A percentile compares a stretch with the other conserved stretches of the same genome.
Evolutionary conservation across 73 alveolate species (phyloP).

Genomic region (Tetrahymena malaccensis): DNA sequence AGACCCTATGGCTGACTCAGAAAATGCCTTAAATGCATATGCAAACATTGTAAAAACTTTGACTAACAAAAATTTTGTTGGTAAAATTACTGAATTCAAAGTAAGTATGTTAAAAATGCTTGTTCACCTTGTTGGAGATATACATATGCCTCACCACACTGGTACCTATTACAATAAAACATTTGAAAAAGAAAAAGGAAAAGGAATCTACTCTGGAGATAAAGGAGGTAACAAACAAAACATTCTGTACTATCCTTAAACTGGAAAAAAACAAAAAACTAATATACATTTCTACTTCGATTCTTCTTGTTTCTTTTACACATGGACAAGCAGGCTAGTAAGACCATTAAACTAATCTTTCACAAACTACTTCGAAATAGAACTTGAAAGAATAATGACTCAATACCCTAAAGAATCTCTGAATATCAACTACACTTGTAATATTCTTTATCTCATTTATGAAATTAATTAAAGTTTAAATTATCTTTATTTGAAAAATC

Average conservation of each 20-base stretch:
- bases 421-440: background rate
- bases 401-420: background rate
- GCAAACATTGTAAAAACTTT: background rate
- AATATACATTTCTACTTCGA: background rate
- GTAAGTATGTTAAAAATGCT: slow-evolving; percentile 50
- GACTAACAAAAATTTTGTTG: background rate
- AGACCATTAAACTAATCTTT: background rate
- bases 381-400: background rate
- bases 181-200: slow-evolving; percentile 27
- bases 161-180: slow-evolving; percentile 28
- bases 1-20: background rate
- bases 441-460: background rate
- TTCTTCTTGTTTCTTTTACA: background rate
- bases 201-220: slow-evolving; percentile 28
- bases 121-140: slow-evolving; percentile 69
- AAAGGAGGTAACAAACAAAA: slow-evolving; percentile 56
- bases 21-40: background rate
- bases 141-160: slow-evolving; percentile 73
- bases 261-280: background rate
- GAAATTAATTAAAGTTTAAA: no score
- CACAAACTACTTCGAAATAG: background rate
- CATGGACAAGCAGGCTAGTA: background rate
- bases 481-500: no score
- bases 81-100: slow-evolving; percentile 2
- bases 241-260: background rate